A percentile compares a stretch with the other conserved stretches of the same genome.
phyloP scores from a whole-genome alignment of 768 basidiomycete genomes.

The Boletus eberwhitei region DNA sequence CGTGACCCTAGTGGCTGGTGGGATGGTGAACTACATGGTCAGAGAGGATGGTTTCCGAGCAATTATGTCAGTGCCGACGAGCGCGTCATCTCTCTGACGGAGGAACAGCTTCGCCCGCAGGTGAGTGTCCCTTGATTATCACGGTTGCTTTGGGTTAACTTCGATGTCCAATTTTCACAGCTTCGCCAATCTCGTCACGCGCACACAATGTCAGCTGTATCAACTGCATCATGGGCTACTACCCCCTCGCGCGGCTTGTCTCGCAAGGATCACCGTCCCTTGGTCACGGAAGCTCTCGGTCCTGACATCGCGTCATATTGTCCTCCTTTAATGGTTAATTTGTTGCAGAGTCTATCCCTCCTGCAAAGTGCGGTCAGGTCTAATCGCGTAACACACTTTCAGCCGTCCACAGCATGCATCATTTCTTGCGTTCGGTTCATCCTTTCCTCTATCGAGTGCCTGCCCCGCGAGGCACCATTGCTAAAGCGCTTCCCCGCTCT shows the following conservation, averaged over 20 bases:
- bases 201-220: constrained; percentile 49
- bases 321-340: constrained; percentile 76
- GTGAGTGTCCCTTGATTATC: constrained; percentile 33
- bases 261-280: constrained; percentile 42
- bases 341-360: constrained; percentile 81
- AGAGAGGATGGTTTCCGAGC: constrained; percentile 96
- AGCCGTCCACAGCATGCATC: constrained; percentile 91
- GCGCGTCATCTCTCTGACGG: constrained; percentile 46
- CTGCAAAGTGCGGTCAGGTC: constrained; percentile 80
- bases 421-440: constrained; percentile 91
- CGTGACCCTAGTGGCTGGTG: constrained; percentile 93
- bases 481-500: constrained; percentile 65
- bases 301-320: constrained; percentile 60
- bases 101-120: constrained; percentile 49
- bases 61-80: constrained; percentile 84
- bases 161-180: constrained; percentile 12
- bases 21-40: constrained; percentile 91
- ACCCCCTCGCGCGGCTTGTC: constrained; percentile 38
- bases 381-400: constrained; percentile 80
- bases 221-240: constrained; percentile 53
- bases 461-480: constrained; percentile 75
- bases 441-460: constrained; percentile 76
- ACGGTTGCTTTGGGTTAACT: background rate
- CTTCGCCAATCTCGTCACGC: constrained; percentile 42
- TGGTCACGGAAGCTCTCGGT: constrained; percentile 44